These are phyloP conservation scores for Pseudophaeomoniella oleicola DNA, from an alignment of 2,329 filamentous ascomycete species.

Conservation along the genomic window DNA sequence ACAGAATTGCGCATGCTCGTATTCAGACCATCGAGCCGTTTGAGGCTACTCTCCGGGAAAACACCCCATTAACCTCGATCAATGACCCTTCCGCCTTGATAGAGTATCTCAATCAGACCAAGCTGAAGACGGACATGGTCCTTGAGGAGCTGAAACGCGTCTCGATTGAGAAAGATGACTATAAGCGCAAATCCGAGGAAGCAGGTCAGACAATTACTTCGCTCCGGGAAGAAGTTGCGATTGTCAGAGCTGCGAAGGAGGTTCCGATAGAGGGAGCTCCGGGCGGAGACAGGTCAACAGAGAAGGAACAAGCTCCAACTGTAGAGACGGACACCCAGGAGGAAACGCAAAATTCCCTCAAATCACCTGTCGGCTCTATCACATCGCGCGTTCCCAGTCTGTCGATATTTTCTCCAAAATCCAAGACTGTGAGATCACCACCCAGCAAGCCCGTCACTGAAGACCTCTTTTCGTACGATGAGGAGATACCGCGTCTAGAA, in stretches of 20 bases:
- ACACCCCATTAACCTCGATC: constrained; percentile 83
- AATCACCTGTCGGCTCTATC: constrained; percentile 18
- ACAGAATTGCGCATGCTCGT: constrained; percentile 76
- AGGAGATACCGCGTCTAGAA: constrained; percentile 71
- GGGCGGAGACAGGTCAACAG: constrained; percentile 6
- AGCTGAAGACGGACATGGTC: constrained; percentile 77
- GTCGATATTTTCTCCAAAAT: constrained; percentile 23
- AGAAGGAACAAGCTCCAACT: constrained; percentile 16
- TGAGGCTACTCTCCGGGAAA: constrained; percentile 77
- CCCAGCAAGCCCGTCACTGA: constrained; percentile 32
- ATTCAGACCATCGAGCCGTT: constrained; percentile 85
- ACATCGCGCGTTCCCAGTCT: constrained; percentile 21
- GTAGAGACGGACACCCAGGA: constrained; percentile 9
- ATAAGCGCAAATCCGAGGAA: constrained; percentile 63
- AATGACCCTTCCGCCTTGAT: constrained; percentile 68
- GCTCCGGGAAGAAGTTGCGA: constrained; percentile 49
- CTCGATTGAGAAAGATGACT: constrained; percentile 62
- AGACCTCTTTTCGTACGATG: constrained; percentile 86
- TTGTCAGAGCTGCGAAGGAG: constrained; percentile 28
- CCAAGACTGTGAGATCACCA: constrained; percentile 17
- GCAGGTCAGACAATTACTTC: constrained; percentile 48
- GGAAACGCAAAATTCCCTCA: constrained; percentile 9
- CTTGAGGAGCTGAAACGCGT: constrained; percentile 86
- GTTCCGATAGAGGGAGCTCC: constrained; percentile 14
- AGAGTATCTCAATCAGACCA: constrained; percentile 81